phyloP scores from a whole-genome alignment of 2,329 filamentous ascomycete genomes.

The Pestalotiopsis sp. region DNA sequence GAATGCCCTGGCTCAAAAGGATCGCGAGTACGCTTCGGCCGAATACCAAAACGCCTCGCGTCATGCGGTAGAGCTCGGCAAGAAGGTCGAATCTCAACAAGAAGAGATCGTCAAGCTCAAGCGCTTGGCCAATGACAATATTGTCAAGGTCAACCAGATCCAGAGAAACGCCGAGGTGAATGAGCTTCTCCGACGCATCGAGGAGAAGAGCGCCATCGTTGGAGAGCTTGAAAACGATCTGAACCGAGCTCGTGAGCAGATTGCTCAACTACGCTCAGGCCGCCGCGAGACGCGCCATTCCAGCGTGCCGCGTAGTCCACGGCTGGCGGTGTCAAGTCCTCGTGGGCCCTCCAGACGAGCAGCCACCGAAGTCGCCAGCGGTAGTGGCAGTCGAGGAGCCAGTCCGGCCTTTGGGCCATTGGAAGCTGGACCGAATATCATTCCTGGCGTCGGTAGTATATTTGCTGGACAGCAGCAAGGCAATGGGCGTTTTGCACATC shows the following conservation, averaged over 20 bases:
- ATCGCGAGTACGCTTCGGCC: slow-evolving; percentile 58
- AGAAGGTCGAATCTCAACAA: slow-evolving; percentile 49
- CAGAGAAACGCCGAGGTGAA: slow-evolving; percentile 40
- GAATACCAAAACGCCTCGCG: slow-evolving; percentile 62
- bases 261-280: slow-evolving; percentile 47
- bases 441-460: slow-evolving; percentile 31
- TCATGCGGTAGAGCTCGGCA: slow-evolving; percentile 43
- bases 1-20: slow-evolving; percentile 36
- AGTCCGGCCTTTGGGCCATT: slow-evolving; percentile 37
- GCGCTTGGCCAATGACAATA: slow-evolving; percentile 44
- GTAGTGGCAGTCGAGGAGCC: slow-evolving; percentile 44
- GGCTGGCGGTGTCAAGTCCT: slow-evolving; percentile 53
- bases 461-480: slow-evolving; percentile 36
- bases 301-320: slow-evolving; percentile 61
- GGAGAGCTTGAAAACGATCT: slow-evolving; percentile 56
- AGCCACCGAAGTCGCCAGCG: slow-evolving; percentile 32
- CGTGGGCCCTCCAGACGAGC: slow-evolving; percentile 25
- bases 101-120: slow-evolving; percentile 40
- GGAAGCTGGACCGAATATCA: slow-evolving; percentile 24
- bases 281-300: slow-evolving; percentile 57
- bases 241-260: slow-evolving; percentile 48
- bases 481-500: slow-evolving; percentile 25
- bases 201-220: slow-evolving; percentile 42
- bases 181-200: slow-evolving; percentile 38
- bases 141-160: slow-evolving; percentile 48